Evolutionary conservation across 306 rosid genomes (phyloP).

Genomic region (Dryas drummondii): DNA sequence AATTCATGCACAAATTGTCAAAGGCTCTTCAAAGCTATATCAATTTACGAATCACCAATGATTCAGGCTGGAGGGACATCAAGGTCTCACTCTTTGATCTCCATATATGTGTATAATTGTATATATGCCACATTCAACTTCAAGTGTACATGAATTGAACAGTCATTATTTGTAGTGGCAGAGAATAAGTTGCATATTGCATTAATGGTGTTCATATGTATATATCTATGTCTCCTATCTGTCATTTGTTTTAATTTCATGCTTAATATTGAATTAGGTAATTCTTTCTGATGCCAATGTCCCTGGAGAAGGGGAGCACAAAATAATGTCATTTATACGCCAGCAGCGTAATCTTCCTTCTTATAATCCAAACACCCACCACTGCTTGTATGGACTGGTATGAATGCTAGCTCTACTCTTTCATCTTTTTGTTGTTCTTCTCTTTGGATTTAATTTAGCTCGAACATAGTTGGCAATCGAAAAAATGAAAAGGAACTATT

Average conservation of each 20-base stretch:
- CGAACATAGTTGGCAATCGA: background rate
- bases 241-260: background rate
- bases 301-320: slow-evolving; percentile 76
- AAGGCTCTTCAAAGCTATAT: slow-evolving; percentile 38
- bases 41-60: slow-evolving; percentile 16
- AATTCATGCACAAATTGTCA: slow-evolving; percentile 54
- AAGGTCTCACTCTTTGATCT: slow-evolving; percentile 29
- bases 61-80: slow-evolving; percentile 41
- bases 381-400: slow-evolving; percentile 68
- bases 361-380: slow-evolving; percentile 48
- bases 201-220: background rate
- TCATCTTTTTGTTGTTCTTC: background rate
- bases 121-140: background rate
- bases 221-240: background rate
- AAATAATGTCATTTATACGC: slow-evolving; percentile 47
- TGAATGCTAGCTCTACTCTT: background rate
- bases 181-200: background rate
- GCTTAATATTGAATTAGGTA: background rate
- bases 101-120: too few relatives aligned
- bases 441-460: background rate
- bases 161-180: background rate
- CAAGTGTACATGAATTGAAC: background rate
- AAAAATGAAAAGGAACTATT: background rate
- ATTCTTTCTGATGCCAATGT: slow-evolving; percentile 9
- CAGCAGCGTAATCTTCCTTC: slow-evolving; percentile 34